Conservation (phyloP, 2,329 filamentous ascomycete species). For the Parascedosporium putredinis region DNA sequence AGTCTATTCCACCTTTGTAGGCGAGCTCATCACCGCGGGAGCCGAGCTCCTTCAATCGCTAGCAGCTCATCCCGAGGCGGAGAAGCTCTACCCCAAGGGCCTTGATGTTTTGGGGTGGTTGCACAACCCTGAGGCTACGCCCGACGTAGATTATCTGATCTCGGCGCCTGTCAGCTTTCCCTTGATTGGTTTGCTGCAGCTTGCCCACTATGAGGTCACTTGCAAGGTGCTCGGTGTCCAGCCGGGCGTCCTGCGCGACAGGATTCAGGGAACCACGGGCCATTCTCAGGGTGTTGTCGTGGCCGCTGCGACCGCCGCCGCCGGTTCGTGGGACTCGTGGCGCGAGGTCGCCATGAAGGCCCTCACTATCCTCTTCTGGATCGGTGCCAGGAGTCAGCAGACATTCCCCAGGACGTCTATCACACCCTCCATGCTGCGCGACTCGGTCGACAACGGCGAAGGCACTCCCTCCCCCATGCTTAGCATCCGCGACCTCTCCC, state of each 20-base stretch:
- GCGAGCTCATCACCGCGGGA: conserved; percentile 69
- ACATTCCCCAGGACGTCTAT: conserved; percentile 92
- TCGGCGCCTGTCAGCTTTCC: conserved; percentile 94
- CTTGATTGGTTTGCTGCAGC: conserved; percentile 88
- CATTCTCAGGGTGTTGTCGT: conserved; percentile 96
- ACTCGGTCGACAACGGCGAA: conserved; percentile 89
- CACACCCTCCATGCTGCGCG: conserved; percentile 79
- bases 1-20: conserved; percentile 84
- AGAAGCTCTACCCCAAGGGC: conserved; percentile 96
- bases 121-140: conserved; percentile 76
- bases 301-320: conserved; percentile 81
- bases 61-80: conserved; percentile 71
- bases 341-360: conserved; percentile 68
- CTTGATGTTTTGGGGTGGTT: conserved; percentile 92
- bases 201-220: conserved; percentile 90
- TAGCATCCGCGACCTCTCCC: conserved; percentile 86
- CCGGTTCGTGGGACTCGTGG: conserved; percentile 89
- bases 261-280: conserved; percentile 80
- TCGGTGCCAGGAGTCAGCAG: conserved; percentile 92
- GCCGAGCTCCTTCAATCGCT: conserved; percentile 82
- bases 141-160: conserved; percentile 87
- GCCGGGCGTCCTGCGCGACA: conserved; percentile 76
- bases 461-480: conserved; percentile 96
- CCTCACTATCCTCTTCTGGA: conserved; percentile 95
- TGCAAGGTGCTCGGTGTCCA: conserved; percentile 85